Conservation (phyloP, 1,139 yeast species). For the Geotrichum carabidarum region DNA sequence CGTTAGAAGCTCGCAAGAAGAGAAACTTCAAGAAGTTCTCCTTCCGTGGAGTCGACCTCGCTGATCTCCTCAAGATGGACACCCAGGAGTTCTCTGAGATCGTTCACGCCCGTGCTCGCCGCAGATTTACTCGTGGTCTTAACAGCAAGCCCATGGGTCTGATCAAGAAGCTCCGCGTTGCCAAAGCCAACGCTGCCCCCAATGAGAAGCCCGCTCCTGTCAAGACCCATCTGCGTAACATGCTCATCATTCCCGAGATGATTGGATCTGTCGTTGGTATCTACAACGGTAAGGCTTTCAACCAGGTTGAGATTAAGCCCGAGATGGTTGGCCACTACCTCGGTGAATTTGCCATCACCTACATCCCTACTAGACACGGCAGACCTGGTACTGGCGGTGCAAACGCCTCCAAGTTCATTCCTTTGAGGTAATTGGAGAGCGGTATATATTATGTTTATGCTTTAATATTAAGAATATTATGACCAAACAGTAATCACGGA, state of each 20-base stretch:
- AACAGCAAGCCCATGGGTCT: constrained; percentile 94
- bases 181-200: constrained; percentile 86
- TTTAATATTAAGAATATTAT: constrained; percentile 3
- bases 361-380: constrained; percentile 99
- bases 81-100: constrained; percentile 96
- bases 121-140: constrained; percentile 98
- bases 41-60: constrained; percentile 98
- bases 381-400: constrained; percentile 85
- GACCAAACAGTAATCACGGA: constrained; percentile 1
- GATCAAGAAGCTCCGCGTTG: constrained; percentile 97
- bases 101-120: constrained; percentile 98
- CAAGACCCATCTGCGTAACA: constrained; percentile 99
- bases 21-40: constrained; percentile 96
- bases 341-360: constrained; percentile 99
- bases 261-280: constrained; percentile 98
- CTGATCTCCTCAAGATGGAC: constrained; percentile 88
- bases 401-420: constrained; percentile 58
- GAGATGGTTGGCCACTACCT: constrained; percentile 99
- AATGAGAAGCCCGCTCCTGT: constrained; percentile 97
- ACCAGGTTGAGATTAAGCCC: constrained; percentile 97
- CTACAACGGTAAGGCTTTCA: constrained; percentile 99
- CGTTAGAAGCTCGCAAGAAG: constrained; percentile 48
- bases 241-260: constrained; percentile 99
- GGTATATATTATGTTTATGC: constrained; percentile 4
- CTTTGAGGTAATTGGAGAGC: constrained; percentile 34